Conservation (phyloP, 306 rosid species). For the Ceratonia siliqua region DNA sequence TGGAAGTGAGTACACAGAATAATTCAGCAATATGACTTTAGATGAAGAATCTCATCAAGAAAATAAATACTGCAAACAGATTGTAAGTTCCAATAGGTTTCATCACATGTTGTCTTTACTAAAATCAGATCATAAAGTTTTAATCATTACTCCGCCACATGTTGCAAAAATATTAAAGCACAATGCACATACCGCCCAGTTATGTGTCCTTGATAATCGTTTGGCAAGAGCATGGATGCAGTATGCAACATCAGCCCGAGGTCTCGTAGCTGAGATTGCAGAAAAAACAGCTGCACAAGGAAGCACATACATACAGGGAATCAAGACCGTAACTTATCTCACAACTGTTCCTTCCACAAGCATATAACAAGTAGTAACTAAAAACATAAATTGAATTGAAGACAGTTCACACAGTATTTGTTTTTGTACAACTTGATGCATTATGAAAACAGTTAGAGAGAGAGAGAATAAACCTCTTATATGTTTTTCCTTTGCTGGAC, state of each 20-base stretch:
- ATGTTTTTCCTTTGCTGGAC: slow-evolving; percentile 89
- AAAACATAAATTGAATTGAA: not conserved
- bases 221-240: slow-evolving; percentile 97
- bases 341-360: slow-evolving; percentile 29
- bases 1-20: slow-evolving; percentile 3
- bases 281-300: slow-evolving; percentile 79
- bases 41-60: slow-evolving; percentile 11
- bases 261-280: slow-evolving; percentile 96
- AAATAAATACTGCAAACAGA: slow-evolving; percentile 1
- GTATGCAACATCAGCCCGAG: slow-evolving; percentile 98
- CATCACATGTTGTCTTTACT: too few species aligned
- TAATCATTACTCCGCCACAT: not conserved
- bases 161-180: slow-evolving; percentile 22
- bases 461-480: slow-evolving; percentile 63
- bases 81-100: slow-evolving; percentile 16
- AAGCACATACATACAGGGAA: slow-evolving; percentile 33
- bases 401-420: slow-evolving; percentile 4
- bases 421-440: not conserved
- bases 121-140: slow-evolving; percentile 24
- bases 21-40: slow-evolving; percentile 8
- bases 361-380: not conserved
- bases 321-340: slow-evolving; percentile 19
- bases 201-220: slow-evolving; percentile 90
- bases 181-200: slow-evolving; percentile 86
- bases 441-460: not conserved